Evolutionary conservation across 768 basidiomycete genomes (phyloP).

Genomic region (Termitomyces sp.): DNA sequence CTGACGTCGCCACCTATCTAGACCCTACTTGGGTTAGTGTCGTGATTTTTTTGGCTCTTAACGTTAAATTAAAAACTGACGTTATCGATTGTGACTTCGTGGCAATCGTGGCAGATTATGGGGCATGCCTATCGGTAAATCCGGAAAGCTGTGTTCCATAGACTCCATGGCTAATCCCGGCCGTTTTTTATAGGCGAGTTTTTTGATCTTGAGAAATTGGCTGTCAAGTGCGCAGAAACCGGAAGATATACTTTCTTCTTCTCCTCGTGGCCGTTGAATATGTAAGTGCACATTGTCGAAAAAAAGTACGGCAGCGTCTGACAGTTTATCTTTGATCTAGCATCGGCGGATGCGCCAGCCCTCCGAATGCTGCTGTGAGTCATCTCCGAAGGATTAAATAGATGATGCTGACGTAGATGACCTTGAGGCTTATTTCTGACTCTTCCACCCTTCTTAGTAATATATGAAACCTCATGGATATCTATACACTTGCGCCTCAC

Average conservation of each 20-base stretch:
- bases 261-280: constrained; percentile 70
- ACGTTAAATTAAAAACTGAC: constrained; percentile 1
- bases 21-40: constrained; percentile 58
- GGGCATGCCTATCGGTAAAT: constrained; percentile 70
- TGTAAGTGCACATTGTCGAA: constrained; percentile 38
- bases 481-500: constrained; percentile 1
- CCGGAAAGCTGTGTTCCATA: constrained; percentile 4
- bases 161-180: not conserved
- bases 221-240: constrained; percentile 51
- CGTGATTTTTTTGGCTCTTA: not conserved
- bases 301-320: not conserved
- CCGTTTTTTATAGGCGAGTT: constrained; percentile 48
- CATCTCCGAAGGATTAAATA: not conserved
- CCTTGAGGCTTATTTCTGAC: constrained; percentile 27
- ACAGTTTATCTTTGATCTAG: constrained; percentile 23
- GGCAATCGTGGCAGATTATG: constrained; percentile 49
- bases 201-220: constrained; percentile 66
- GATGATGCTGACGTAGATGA: not conserved
- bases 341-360: constrained; percentile 66
- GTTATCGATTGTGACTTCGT: constrained; percentile 9
- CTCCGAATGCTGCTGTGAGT: constrained; percentile 68
- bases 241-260: constrained; percentile 74
- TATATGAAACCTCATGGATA: not conserved
- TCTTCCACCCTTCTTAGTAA: not conserved
- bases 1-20: constrained; percentile 18